Evolutionary conservation across 129 eudicot species (phyloP), one percentile per base, ranked within the genome.

Genomic region (Oenanthe sinensis): DNA sequence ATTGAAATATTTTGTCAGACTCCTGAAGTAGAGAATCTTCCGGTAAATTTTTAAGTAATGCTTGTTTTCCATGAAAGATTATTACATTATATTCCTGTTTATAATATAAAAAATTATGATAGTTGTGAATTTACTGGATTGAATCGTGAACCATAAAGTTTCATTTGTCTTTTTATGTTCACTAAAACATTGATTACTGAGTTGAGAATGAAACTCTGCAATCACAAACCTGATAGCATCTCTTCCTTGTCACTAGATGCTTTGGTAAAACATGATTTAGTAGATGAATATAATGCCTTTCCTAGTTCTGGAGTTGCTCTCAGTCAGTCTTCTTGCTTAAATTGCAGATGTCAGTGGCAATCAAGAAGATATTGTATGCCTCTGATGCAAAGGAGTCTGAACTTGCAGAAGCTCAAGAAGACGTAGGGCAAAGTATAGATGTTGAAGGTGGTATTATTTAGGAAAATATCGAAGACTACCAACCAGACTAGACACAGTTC

Each of bases 1-100:
- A 84, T 95, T 62, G 98, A 95, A 83, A 85, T 90, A 62, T 88
- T 95, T 50, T 95, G 97, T 82, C 97, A 95, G 88, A 77, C 85
- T 42, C 88, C 97, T n/a, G 89, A 90, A 52, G 3, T 91, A 49
- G 96, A 90, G 81, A 76, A 88, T 81, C 80, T 83, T 58, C 94
- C 92, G 87, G 98, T 95, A 86, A 77, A 30, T 11, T 85, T 30
- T 48, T 77, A 69, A 33, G 36, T 33, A 33, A 33, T 33, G 36
- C 36, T 33, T 0, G 71, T 28, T 70, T 70, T 36, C 75, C 75
- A 36, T 19, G 10, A 17, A 54, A 54, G 24, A 50, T 54, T 19
- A 54, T 54, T 17, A 1, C 62, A 19, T 54, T 54, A 54, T 54
- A 19, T 20, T 19, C 2, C 24, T 54, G 24, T 54, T 54, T 54